Evolutionary conservation across 2,329 filamentous ascomycete species (phyloP), one percentile per base, ranked within the genome.

Genomic region (Aspergillus sp.): DNA sequence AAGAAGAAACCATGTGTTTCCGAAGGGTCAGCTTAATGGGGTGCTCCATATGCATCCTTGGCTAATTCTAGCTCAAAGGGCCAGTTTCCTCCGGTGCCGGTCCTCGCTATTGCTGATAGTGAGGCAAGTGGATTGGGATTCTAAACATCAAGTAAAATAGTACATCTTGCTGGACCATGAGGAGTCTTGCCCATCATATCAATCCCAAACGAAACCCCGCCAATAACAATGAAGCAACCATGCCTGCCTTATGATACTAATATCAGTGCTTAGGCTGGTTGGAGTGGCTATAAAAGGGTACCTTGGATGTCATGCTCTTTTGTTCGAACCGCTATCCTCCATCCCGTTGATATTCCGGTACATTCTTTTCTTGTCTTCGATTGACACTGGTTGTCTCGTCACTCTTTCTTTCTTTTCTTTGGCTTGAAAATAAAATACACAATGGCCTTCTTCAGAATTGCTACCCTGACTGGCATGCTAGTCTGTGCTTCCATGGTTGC

Each of bases 401-500:
- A 12, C 41, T 40, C 40, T 39, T 30, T 32, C 19, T 32, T 5
- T 45, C 5, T 10, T 40, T 32, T 6, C 19, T 19, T 19, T 19
- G 12, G 4, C 33, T 33, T 32, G 30, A 32, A 32, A 6, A 39
- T 3, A 27, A 8, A 19, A 19, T 19, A 19, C 10, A 8, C 55
- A 35, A 64, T 64, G 61, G 19, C 53, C 34, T 41, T 60, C 42
- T 59, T 56, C 35, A 62, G 59, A 49, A 48, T 61, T 30, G 51
- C 55, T 44, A 47, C 50, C 10, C 30, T 32, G 30, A 38, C 52
- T 28, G 44, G 53, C 7, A 19, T 63, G 34, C 53, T 68, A 29
- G 59, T 55, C 44, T 59, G 61, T 4, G 52, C 60, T 38, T 54
- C 61, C 29, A 52, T 61, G 42, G 64, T 64, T 41, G 55, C 60